Evolutionary conservation across 768 basidiomycete species (phyloP).

Genomic region (Sistotremastrum niveocremeum): DNA sequence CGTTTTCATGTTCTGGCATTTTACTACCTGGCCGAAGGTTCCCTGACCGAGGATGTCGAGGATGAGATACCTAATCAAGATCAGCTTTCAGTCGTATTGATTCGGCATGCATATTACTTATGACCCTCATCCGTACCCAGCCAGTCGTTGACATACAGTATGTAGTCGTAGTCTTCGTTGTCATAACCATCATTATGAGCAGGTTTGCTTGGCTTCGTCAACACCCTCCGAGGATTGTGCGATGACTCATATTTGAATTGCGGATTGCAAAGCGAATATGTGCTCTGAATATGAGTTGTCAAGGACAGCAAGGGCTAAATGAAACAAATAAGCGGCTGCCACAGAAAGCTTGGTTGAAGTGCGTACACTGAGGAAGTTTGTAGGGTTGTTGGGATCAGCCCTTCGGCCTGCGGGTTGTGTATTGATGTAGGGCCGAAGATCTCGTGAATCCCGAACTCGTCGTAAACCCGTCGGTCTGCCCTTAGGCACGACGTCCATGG

Average conservation of each 20-base stretch:
- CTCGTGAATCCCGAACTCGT: constrained; percentile 60
- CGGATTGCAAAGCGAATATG: constrained; percentile 90
- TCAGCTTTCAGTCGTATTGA: constrained; percentile 2
- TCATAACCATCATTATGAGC: constrained; percentile 94
- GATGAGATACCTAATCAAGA: constrained; percentile 67
- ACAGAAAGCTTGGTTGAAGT: constrained; percentile 6
- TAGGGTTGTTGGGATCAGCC: constrained; percentile 47
- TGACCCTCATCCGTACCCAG: constrained; percentile 88
- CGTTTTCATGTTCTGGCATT: constrained; percentile 99
- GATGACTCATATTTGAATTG: constrained; percentile 88
- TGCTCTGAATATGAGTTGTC: constrained; percentile 79
- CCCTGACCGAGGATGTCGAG: constrained; percentile 97
- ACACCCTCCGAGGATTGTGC: constrained; percentile 88
- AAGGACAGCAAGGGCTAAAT: constrained; percentile 51
- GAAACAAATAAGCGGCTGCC: constrained; percentile 5
- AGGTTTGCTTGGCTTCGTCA: constrained; percentile 96
- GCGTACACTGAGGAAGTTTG: constrained; percentile 69
- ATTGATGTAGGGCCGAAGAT: constrained; percentile 67
- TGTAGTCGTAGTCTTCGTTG: constrained; percentile 99
- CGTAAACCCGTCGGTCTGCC: constrained; percentile 67
- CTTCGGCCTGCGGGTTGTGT: constrained; percentile 49
- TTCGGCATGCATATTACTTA: constrained; percentile 46
- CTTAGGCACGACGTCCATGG: constrained; percentile 48
- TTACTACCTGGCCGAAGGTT: constrained; percentile 98
- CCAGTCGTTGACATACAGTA: constrained; percentile 98